phyloP scores from a whole-genome alignment of 176 grass and related monocot species.

The Carex myosuroides region DNA sequence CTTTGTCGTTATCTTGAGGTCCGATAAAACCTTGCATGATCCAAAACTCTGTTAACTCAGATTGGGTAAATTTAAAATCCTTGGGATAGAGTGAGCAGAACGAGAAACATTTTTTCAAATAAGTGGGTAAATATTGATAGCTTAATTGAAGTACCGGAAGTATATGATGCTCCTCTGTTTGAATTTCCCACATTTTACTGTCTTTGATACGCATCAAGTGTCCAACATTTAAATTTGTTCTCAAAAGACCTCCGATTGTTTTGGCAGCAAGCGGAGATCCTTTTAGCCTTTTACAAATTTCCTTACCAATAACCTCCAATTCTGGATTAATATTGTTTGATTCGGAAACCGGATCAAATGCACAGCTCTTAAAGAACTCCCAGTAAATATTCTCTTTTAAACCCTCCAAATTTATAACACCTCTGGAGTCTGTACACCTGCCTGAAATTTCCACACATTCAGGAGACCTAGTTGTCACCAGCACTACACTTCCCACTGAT shows the following conservation, averaged over 20 bases:
- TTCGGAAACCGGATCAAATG: not conserved
- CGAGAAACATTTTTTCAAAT: conserved; percentile 36
- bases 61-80: not conserved
- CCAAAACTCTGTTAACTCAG: not conserved
- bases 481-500: conserved; percentile 20
- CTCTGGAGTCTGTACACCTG: not conserved
- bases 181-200: conserved; percentile 25
- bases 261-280: conserved; percentile 29
- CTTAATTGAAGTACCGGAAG: conserved; percentile 33
- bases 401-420: conserved; percentile 1
- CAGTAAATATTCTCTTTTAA: not conserved
- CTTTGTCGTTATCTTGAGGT: not conserved
- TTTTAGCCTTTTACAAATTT: conserved; percentile 18
- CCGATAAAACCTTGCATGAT: not conserved
- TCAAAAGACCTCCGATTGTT: conserved; percentile 32
- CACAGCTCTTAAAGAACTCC: conserved; percentile 10
- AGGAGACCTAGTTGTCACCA: conserved; percentile 25
- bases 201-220: conserved; percentile 22
- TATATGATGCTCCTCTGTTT: conserved; percentile 15
- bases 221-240: not conserved
- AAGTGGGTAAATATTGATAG: conserved; percentile 34
- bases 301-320: conserved; percentile 7
- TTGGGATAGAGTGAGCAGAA: conserved; percentile 40
- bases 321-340: not conserved
- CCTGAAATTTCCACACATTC: not conserved